These are phyloP conservation scores for Colletotrichum orchidophilum DNA, from an alignment of 2,329 filamentous ascomycete species.

Conservation along the genomic window DNA sequence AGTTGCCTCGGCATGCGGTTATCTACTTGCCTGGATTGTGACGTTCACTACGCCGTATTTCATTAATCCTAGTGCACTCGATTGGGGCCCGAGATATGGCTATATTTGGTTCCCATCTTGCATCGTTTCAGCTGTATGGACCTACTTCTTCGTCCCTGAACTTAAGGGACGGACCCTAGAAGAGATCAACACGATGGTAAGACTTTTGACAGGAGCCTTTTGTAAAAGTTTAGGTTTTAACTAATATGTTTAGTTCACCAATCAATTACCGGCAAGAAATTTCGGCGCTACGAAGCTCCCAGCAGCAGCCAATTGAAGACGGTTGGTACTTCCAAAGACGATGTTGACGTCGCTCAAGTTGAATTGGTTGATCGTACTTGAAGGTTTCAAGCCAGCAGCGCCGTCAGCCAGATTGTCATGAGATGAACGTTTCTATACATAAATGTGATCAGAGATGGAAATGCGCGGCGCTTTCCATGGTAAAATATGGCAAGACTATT, in stretches of 20 bases:
- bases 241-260: background rate
- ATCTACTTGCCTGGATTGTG: conserved; percentile 60
- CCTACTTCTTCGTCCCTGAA: conserved; percentile 51
- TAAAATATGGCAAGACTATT: too few relatives aligned
- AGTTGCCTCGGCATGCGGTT: conserved; percentile 56
- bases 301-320: background rate
- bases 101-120: conserved; percentile 57
- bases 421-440: too few relatives aligned
- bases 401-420: background rate
- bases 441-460: too few relatives aligned
- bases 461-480: too few relatives aligned
- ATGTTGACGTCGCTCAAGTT: background rate
- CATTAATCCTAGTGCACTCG: conserved; percentile 58
- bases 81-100: conserved; percentile 61
- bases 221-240: background rate
- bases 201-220: background rate
- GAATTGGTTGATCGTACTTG: background rate
- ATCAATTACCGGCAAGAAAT: background rate
- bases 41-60: conserved; percentile 65
- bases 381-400: background rate
- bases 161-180: conserved; percentile 42
- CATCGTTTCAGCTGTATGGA: conserved; percentile 42
- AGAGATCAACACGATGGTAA: background rate
- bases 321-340: background rate
- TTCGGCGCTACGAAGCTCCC: background rate